Evolutionary conservation across 768 basidiomycete species (phyloP).

Genomic region (Collybia mongolica): DNA sequence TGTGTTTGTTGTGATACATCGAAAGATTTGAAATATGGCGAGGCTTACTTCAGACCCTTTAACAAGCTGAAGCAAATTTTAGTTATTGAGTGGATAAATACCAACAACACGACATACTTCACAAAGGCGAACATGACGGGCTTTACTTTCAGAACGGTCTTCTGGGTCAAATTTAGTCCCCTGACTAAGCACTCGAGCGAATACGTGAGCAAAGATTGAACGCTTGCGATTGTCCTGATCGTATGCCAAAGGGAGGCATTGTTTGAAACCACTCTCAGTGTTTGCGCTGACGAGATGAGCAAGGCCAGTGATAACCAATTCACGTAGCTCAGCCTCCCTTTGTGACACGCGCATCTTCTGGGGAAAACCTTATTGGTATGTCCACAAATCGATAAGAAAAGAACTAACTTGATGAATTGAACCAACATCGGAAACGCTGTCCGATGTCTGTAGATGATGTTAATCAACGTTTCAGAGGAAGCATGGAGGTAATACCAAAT

Average conservation of each 20-base stretch:
- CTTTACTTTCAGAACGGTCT: slow-evolving; percentile 45
- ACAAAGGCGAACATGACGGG: slow-evolving; percentile 51
- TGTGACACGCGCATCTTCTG: slow-evolving; percentile 45
- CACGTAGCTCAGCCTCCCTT: slow-evolving; percentile 63
- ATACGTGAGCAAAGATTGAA: slow-evolving; percentile 81
- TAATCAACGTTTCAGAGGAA: not conserved
- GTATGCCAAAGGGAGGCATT: slow-evolving; percentile 79
- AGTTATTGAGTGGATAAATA: not conserved
- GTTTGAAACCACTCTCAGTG: slow-evolving; percentile 85
- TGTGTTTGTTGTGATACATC: slow-evolving; percentile 5
- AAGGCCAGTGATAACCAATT: slow-evolving; percentile 77
- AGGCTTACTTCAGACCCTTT: slow-evolving; percentile 67
- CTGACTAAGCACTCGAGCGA: slow-evolving; percentile 76
- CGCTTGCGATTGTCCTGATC: slow-evolving; percentile 68
- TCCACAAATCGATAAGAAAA: too few relatives aligned
- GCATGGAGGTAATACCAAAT: slow-evolving; percentile 30
- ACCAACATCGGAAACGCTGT: slow-evolving; percentile 47
- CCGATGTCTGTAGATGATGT: slow-evolving; percentile 36
- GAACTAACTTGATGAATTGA: slow-evolving; percentile 47
- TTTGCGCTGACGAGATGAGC: slow-evolving; percentile 82
- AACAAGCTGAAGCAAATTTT: slow-evolving; percentile 50
- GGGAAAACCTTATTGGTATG: too few relatives aligned
- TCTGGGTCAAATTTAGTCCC: slow-evolving; percentile 75
- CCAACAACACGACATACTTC: slow-evolving; percentile 42
- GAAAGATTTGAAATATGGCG: not conserved